A percentile compares a stretch with the other conserved stretches of the same genome.
phyloP scores from a whole-genome alignment of 2,329 filamentous ascomycete genomes.

The Aspergillus nomiae region DNA sequence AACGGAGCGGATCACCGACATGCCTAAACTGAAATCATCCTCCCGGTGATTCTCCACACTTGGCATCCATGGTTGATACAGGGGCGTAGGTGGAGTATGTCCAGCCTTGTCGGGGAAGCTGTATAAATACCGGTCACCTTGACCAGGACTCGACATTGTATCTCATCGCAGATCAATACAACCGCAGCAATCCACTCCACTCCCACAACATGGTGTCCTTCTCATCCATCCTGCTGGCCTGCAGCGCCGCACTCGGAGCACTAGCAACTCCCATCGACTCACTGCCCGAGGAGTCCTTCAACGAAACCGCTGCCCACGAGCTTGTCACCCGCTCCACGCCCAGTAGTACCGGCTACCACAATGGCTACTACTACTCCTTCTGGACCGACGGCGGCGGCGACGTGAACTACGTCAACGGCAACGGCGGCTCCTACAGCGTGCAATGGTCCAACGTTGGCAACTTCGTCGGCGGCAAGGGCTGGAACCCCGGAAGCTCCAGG shows the following conservation, averaged over 20 bases:
- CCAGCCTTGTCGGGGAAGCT: background rate
- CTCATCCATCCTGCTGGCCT: conserved; percentile 25
- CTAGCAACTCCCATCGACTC: conserved; percentile 26
- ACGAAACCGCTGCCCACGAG: conserved; percentile 7
- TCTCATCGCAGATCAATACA: background rate
- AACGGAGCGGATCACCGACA: background rate
- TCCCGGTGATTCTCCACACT: background rate
- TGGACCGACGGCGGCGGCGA: conserved; percentile 51
- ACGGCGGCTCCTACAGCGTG: conserved; percentile 48
- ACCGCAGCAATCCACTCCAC: background rate
- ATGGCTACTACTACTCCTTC: conserved; percentile 54
- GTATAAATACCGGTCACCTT: background rate
- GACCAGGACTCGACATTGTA: background rate
- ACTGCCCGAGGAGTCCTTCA: conserved; percentile 9
- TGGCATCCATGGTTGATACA: background rate
- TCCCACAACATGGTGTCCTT: conserved; percentile 30
- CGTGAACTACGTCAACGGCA: conserved; percentile 50
- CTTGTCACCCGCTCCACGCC: conserved; percentile 22
- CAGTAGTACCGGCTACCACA: conserved; percentile 35
- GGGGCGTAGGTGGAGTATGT: background rate
- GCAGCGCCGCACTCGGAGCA: conserved; percentile 22
- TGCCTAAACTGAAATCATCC: background rate
- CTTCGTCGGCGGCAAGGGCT: conserved; percentile 62
- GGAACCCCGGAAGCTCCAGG: conserved; percentile 56
- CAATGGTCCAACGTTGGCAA: conserved; percentile 53